Conservation (phyloP, 208 protist genomes). For the Acanthamoeba lugdunensis region DNA sequence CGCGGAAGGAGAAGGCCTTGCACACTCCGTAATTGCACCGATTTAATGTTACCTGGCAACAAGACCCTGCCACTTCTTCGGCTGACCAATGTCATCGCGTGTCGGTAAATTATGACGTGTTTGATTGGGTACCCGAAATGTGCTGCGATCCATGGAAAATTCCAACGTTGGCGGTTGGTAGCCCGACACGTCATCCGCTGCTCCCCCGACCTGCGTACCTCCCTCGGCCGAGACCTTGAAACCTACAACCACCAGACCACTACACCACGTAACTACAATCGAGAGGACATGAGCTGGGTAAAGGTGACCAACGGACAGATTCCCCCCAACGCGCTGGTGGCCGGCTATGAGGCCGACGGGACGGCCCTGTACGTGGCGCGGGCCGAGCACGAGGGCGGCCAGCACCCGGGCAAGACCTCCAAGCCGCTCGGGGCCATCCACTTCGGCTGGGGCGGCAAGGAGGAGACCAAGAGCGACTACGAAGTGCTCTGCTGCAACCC, state of each 20-base stretch:
- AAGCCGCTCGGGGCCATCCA: not conserved
- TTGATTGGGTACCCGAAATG: too few species aligned
- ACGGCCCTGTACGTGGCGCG: not conserved
- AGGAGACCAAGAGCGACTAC: conserved; percentile 44
- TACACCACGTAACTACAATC: not conserved
- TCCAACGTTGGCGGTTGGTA: too few species aligned
- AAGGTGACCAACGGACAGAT: not conserved
- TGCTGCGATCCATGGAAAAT: too few species aligned
- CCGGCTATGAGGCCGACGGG: conserved; percentile 43
- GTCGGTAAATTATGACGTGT: too few species aligned
- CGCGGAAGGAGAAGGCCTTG: too few species aligned
- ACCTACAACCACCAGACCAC: not conserved
- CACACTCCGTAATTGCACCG: too few species aligned
- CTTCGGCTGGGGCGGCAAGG: conserved; percentile 40
- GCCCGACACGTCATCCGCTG: too few species aligned
- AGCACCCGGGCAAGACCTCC: conserved; percentile 33
- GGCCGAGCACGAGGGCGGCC: conserved; percentile 15
- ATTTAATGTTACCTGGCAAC: too few species aligned
- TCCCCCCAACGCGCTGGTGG: conserved; percentile 19
- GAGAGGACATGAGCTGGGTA: not conserved
- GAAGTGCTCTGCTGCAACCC: conserved; percentile 48
- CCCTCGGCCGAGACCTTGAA: too few species aligned
- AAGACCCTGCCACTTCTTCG: too few species aligned
- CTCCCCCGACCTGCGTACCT: too few species aligned
- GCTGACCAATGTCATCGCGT: too few species aligned